Evolutionary conservation across 805 yeast genomes (phyloP).

Genomic region (Candida germanica): DNA sequence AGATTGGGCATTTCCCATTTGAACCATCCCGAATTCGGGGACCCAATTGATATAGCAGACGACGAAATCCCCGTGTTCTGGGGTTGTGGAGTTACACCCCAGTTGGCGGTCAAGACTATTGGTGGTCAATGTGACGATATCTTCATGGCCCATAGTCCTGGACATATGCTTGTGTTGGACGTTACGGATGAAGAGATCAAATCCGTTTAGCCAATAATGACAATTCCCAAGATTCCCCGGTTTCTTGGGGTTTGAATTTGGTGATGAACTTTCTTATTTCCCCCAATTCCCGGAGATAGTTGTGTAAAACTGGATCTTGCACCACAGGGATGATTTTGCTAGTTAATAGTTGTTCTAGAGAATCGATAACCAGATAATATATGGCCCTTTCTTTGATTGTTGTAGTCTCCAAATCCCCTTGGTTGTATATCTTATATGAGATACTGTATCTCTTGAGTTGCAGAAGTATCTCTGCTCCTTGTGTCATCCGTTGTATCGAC

Average conservation of each 20-base stretch:
- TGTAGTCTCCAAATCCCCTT: constrained; percentile 10
- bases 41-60: constrained; percentile 22
- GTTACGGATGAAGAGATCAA: constrained; percentile 20
- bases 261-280: too few species aligned
- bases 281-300: too few species aligned
- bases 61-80: constrained; percentile 43
- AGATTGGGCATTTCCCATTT: constrained; percentile 34
- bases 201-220: too few species aligned
- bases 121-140: constrained; percentile 25
- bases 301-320: too few species aligned
- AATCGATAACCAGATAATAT: constrained; percentile 15
- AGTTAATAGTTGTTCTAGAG: constrained; percentile 11
- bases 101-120: constrained; percentile 25
- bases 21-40: constrained; percentile 35
- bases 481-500: constrained; percentile 5
- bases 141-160: constrained; percentile 34
- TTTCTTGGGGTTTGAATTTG: too few species aligned
- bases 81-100: constrained; percentile 46
- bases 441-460: constrained; percentile 29
- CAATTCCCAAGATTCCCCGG: too few species aligned
- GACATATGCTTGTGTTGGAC: constrained; percentile 35
- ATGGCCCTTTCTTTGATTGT: constrained; percentile 11
- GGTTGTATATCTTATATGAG: constrained; percentile 24
- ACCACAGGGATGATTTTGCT: constrained; percentile 6
- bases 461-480: not conserved